Evolutionary conservation across 2,329 filamentous ascomycete genomes (phyloP), one percentile per base, ranked within the genome.

Genomic region (Fusarium virguliforme): DNA sequence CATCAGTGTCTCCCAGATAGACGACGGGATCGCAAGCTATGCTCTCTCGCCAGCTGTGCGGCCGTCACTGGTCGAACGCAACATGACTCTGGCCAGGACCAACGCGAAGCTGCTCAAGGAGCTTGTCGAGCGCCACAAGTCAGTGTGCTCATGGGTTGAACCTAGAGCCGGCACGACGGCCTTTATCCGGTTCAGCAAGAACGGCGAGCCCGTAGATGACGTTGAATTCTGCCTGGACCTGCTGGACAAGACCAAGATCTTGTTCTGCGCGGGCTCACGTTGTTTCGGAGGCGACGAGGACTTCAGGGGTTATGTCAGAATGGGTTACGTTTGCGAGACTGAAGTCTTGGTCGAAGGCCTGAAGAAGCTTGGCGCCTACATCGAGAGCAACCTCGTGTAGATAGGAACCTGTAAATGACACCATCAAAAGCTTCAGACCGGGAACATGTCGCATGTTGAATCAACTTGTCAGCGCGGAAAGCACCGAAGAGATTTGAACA

Each of bases 1-100:
- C 28, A 97, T 97, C 75, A 92, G 91, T 40, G 93, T 97, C 0
- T 93, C 92, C n/a, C 89, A 91, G 76, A 83, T 97, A 7, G 94
- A 97, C 78, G 93, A 97, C 78, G 87, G 88, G 55, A 85, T 97
- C 10, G 94, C 94, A 3, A 87, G 88, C 30, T 95, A 91, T 76
- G 94, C 94, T 0, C 83, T 97, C 8, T 88, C 88, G 6, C 71
- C 76, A 6, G 70, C 77, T 3, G 84, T 88, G 3, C 78, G 80
- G 30, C 77, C 77, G 4, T 74, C 74, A 5, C 75, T 85, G 10
- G 82, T 87, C 2, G 82, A 84, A 35, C 90, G 91, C 22, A 87
- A 94, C 51, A 24, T 77, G 24, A 82, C 84, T 28, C 85, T 96
- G 3, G 92, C 91, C 4, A 90, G 87, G 72, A 88, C 83, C 1